Conservation (phyloP, 164 flowering plant genomes). For the Sedum album region DNA sequence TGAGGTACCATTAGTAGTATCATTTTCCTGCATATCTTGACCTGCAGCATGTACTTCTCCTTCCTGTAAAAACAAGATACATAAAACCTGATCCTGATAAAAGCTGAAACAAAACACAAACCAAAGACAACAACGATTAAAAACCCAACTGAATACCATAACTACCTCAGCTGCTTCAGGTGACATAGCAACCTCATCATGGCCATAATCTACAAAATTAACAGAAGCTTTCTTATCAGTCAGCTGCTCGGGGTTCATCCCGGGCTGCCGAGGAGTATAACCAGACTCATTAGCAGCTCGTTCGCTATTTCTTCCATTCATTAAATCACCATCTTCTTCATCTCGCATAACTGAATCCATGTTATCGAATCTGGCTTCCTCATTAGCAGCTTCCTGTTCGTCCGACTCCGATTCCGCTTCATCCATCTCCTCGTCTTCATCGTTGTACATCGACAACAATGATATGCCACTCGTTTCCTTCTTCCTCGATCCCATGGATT, state of each 20-base stretch:
- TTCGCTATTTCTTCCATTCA: not conserved
- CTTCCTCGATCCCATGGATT: conserved; percentile 53
- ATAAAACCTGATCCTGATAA: not conserved
- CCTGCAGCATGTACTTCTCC: not conserved
- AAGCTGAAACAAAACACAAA: not conserved
- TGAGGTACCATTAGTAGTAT: conserved; percentile 25
- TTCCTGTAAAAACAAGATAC: not conserved
- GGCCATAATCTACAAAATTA: conserved; percentile 74
- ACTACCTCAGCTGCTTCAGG: conserved; percentile 84
- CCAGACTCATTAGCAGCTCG: conserved; percentile 9
- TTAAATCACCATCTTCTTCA: conserved; percentile 12
- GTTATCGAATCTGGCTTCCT: conserved; percentile 7
- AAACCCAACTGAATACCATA: not conserved
- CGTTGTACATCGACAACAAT: conserved; percentile 66
- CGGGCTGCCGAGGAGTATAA: conserved; percentile 16
- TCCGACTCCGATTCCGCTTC: conserved; percentile 23
- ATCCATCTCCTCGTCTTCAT: conserved; percentile 67
- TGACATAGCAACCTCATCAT: conserved; percentile 81
- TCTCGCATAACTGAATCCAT: conserved; percentile 10
- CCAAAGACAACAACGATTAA: not conserved
- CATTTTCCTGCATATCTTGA: conserved; percentile 12
- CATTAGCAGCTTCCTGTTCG: conserved; percentile 16
- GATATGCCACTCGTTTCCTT: conserved; percentile 69
- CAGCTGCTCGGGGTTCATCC: conserved; percentile 9
- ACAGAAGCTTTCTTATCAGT: conserved; percentile 22